phyloP scores from a whole-genome alignment of 768 basidiomycete species.

The Kwoniella mangroviensis region DNA sequence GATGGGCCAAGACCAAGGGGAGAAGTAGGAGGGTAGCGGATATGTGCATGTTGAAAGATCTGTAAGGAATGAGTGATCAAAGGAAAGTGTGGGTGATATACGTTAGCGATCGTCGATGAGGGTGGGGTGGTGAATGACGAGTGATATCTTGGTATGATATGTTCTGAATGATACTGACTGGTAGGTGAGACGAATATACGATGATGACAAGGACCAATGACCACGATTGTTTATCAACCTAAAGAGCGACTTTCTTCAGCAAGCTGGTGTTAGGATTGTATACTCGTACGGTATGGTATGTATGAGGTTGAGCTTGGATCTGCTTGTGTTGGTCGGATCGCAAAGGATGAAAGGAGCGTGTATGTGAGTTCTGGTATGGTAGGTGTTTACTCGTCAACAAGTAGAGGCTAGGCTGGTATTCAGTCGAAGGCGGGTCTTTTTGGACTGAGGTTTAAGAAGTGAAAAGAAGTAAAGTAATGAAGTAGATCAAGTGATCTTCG shows the following conservation, averaged over 20 bases:
- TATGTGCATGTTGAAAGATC: slow-evolving; percentile 28
- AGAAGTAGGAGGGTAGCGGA: slow-evolving; percentile 25
- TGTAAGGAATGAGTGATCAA: slow-evolving; percentile 4
- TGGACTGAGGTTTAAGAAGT: not conserved
- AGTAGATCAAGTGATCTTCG: slow-evolving; percentile 7
- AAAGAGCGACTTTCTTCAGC: not conserved
- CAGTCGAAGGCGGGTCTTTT: slow-evolving; percentile 1
- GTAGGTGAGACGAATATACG: not conserved
- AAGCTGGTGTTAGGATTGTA: not conserved
- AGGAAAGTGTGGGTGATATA: not conserved
- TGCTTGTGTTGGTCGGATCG: not conserved
- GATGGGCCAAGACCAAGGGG: slow-evolving; percentile 28
- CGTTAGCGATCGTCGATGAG: not conserved
- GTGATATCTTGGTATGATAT: not conserved
- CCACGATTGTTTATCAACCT: not conserved
- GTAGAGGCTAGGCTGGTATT: not conserved
- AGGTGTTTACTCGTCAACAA: slow-evolving; percentile 8
- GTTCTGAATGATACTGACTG: not conserved
- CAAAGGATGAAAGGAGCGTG: not conserved
- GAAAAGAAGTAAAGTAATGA: not conserved
- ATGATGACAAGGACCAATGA: not conserved
- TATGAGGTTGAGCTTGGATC: not conserved
- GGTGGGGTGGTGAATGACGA: not conserved
- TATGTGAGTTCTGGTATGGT: not conserved
- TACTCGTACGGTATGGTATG: not conserved